Evolutionary conservation across 441 rosid genomes (phyloP), one percentile per base, ranked within the genome.

Genomic region (Populus tomentosa): DNA sequence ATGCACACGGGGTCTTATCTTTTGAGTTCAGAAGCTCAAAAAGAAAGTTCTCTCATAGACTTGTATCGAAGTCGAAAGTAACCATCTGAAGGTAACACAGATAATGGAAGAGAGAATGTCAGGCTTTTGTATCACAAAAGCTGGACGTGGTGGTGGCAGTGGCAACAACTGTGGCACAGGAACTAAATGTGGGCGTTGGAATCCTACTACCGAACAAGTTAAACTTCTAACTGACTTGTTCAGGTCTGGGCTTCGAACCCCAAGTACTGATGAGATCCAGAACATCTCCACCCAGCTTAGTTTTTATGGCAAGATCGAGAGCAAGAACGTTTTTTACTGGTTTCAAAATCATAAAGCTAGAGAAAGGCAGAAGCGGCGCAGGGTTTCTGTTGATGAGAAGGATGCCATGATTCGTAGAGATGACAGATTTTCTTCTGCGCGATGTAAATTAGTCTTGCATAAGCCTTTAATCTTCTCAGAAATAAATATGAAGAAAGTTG

Each of bases 281-380:
- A 92, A 90, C 85, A 95, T 95, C 82, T 92, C 99, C 5, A 73
- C 84, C 10, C 95, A 93, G 85, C 86, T 95, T 10, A 92, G 99
- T 83, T 91, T 84, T 36, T 93, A 93, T 30, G 99, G 99, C 11
- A 93, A 93, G 92, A 93, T 95, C 30, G 99, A 95, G 82, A 92
- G 97, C 79, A 95, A 95, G 83, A 95, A 93, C 77, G 98, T 95
- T 0, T 95, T 95, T 35, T 93, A 95, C 76, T 95, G 98, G 98
- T 95, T 95, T 77, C 98, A 95, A 76, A 95, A 95, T 81, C 98
- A 95, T 75, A 95, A 95, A 86, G 98, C 98, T 24, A 84, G 98
- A 71, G 98, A 95, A 67, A 86, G 98, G 79, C 99, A 95, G 79
- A 95, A 95, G 80, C 90, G 98, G 13, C 90, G 97, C 0, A 89